These are phyloP conservation scores for Sistotremastrum suecicum DNA, from an alignment of 768 basidiomycete species.

Conservation along the genomic window DNA sequence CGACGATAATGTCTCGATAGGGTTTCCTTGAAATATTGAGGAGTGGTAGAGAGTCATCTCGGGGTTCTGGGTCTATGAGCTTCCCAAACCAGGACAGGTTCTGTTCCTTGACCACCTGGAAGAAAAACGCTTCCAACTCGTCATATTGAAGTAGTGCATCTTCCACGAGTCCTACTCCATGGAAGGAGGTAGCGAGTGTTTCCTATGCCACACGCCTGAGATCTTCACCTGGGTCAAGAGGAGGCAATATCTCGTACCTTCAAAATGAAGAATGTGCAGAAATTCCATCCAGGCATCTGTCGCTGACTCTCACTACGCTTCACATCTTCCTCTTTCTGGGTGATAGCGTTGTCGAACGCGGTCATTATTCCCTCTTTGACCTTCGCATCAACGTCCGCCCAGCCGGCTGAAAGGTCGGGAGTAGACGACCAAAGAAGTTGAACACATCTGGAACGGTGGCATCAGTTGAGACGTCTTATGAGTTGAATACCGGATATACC, in stretches of 20 bases:
- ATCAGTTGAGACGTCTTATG: slow-evolving; percentile 5
- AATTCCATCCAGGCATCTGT: slow-evolving; percentile 96
- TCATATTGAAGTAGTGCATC: slow-evolving; percentile 84
- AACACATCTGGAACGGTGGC: slow-evolving; percentile 41
- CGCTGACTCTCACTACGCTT: slow-evolving; percentile 79
- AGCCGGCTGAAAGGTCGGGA: slow-evolving; percentile 60
- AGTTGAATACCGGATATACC: slow-evolving; percentile 27
- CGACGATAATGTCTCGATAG: slow-evolving; percentile 78
- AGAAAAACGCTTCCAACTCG: slow-evolving; percentile 80
- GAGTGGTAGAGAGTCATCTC: slow-evolving; percentile 72
- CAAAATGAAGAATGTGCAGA: slow-evolving; percentile 89
- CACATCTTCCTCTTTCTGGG: slow-evolving; percentile 80
- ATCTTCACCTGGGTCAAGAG: too few relatives aligned
- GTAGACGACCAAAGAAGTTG: slow-evolving; percentile 68
- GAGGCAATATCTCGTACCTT: slow-evolving; percentile 42
- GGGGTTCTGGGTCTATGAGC: slow-evolving; percentile 51
- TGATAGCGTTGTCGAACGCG: slow-evolving; percentile 70
- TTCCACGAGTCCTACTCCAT: slow-evolving; percentile 78
- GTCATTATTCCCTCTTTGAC: slow-evolving; percentile 81
- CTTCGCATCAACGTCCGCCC: slow-evolving; percentile 80
- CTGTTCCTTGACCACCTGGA: slow-evolving; percentile 57
- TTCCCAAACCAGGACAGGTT: slow-evolving; percentile 89
- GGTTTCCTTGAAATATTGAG: slow-evolving; percentile 70
- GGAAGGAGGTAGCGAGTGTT: slow-evolving; percentile 83
- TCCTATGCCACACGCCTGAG: slow-evolving; percentile 38